These are phyloP conservation scores for Zygosaccharomyces sapae DNA, from an alignment of 1,139 yeast species.

Conservation along the genomic window DNA sequence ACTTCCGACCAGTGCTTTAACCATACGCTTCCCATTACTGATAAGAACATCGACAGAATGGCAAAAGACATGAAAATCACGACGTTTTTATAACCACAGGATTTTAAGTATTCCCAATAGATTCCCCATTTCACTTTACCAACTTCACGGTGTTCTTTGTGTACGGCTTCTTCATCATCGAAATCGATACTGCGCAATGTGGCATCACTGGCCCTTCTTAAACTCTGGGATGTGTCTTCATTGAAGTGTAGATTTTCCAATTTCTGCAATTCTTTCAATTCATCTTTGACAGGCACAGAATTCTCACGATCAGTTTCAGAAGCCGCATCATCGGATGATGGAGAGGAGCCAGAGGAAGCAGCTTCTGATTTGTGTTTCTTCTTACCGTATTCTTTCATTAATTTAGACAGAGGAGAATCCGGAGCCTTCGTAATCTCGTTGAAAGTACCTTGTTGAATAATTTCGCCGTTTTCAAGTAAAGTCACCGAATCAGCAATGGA, in stretches of 20 bases:
- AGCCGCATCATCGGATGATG: too few species aligned
- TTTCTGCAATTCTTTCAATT: slow-evolving; percentile 37
- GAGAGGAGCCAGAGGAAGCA: slow-evolving; percentile 10
- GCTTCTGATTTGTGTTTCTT: slow-evolving; percentile 35
- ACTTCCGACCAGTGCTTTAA: slow-evolving; percentile 96
- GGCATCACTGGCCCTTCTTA: slow-evolving; percentile 70
- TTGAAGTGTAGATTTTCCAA: slow-evolving; percentile 30
- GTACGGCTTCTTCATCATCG: slow-evolving; percentile 45
- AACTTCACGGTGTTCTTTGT: slow-evolving; percentile 80
- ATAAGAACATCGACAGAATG: slow-evolving; percentile 54
- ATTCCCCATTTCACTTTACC: slow-evolving; percentile 93
- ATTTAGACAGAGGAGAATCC: slow-evolving; percentile 51
- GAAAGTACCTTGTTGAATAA: slow-evolving; percentile 74
- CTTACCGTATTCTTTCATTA: slow-evolving; percentile 74
- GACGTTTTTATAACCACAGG: slow-evolving; percentile 78
- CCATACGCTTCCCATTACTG: slow-evolving; percentile 77
- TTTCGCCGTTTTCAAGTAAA: slow-evolving; percentile 69
- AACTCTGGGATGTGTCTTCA: slow-evolving; percentile 40
- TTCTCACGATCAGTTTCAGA: slow-evolving; percentile 22
- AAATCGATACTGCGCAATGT: slow-evolving; percentile 45
- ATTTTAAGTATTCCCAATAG: slow-evolving; percentile 75
- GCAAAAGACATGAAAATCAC: slow-evolving; percentile 49
- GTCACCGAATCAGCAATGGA: slow-evolving; percentile 71
- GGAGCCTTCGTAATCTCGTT: slow-evolving; percentile 47
- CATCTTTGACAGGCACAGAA: slow-evolving; percentile 32